Base-by-base conservation (phyloP, 1,284 basidiomycete species). In the Ustilago esculenta region DNA sequence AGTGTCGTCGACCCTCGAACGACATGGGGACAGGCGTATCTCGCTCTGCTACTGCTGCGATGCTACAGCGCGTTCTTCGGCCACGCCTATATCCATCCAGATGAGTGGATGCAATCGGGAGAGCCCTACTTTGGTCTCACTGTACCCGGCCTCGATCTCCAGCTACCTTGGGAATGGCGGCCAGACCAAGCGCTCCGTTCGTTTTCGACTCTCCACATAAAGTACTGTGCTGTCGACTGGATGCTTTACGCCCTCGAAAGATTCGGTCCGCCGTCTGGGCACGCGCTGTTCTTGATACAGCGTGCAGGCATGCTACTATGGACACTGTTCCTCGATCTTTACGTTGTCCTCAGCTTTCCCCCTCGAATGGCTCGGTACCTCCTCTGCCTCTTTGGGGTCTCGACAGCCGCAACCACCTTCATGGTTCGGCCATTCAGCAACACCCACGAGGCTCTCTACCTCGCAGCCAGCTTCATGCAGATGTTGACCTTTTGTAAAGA, bases 31-130 rank as follows among this genome's bases (percentile, higher is more conserved):
- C 36, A 15, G 18, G 3, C 69, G 41, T 78, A 80, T 51, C 39
- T 42, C n/a, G 4, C 36, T 4, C 67, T 82, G 32, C 43, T 81
- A 12, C 21, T 51, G 9, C 45, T 82, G 10, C 74, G 81, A 2
- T 30, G 72, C 52, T 25, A 56, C 41, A 56, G 75, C 41, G 74
- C 79, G 3, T 55, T 81, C 18, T 66, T 39, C 23, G 79, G 79
- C 15, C 61, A 67, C 18, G 73, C 73, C 32, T 64, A 67, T 46
- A 79, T 83, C 24, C 82, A 83, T 56, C 82, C 82, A 3, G 82
- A 83, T 57, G 82, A 83, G 55, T 76, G 76, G 68, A 82, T 83
- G 54, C 82, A 83, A 63, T 77, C 72, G 23, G 70, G 80, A 10
- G 82, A 83, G 25, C 40, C 81, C 0, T 75, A 69, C 45, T 59